Evolutionary conservation across 129 eudicot species (phyloP).

Genomic region (Artemisia tridentata): DNA sequence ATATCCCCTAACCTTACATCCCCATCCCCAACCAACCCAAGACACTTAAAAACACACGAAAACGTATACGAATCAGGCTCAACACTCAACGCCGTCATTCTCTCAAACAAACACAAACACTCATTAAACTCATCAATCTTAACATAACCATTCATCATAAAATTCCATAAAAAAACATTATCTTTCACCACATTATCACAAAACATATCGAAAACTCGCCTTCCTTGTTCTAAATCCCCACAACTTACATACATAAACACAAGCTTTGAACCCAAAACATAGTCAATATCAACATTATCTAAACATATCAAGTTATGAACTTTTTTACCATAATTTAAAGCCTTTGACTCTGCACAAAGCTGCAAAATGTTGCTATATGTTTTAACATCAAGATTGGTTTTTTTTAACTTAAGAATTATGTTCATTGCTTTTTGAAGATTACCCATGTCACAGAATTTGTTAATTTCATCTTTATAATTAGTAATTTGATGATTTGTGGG

Average conservation of each 20-base stretch:
- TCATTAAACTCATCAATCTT: constrained; percentile 48
- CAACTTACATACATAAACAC: constrained; percentile 77
- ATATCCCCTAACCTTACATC: constrained; percentile 36
- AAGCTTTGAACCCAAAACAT: constrained; percentile 52
- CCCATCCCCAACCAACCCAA: constrained; percentile 28
- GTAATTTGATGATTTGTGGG: constrained; percentile 18
- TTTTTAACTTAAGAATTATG: constrained; percentile 35
- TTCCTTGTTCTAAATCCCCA: constrained; percentile 61
- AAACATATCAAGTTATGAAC: constrained; percentile 42
- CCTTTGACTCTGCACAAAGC: constrained; percentile 60
- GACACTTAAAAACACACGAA: constrained; percentile 56
- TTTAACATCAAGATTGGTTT: constrained; percentile 32
- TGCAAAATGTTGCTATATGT: constrained; percentile 55
- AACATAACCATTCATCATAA: constrained; percentile 62
- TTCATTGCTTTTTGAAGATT: constrained; percentile 53
- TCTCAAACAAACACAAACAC: constrained; percentile 43
- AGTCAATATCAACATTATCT: constrained; percentile 34
- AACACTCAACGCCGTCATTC: constrained; percentile 48
- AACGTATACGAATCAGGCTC: constrained; percentile 54
- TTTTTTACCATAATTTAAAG: constrained; percentile 42
- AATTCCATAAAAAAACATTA: constrained; percentile 66
- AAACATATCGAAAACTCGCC: constrained; percentile 42
- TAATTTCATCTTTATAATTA: constrained; percentile 32
- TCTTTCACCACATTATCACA: constrained; percentile 39
- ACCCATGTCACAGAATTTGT: constrained; percentile 46